Percentiles rank a stretch among this genome's conserved stretches.
Evolutionary conservation across 805 yeast species (phyloP).

Genomic region (Yamadazyma endophytica): DNA sequence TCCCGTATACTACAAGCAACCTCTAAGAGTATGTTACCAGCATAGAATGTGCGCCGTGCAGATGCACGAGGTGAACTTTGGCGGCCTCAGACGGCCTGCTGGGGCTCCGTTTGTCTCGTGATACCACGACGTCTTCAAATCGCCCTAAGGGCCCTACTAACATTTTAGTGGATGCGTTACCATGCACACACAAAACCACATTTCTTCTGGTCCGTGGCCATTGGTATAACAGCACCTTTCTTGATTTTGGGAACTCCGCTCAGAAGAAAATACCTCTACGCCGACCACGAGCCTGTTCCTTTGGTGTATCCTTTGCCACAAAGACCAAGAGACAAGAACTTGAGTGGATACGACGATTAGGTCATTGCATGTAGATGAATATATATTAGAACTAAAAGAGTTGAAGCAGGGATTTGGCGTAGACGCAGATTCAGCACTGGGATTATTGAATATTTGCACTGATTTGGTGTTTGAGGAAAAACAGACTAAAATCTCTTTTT

Average conservation of each 20-base stretch:
- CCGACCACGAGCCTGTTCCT: conserved; percentile 66
- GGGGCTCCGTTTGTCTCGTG: neutral
- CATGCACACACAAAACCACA: conserved; percentile 76
- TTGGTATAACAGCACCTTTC: conserved; percentile 67
- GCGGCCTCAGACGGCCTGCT: neutral
- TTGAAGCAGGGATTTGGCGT: too few relatives aligned
- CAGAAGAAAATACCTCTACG: conserved; percentile 64
- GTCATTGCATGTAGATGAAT: neutral
- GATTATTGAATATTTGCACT: too few relatives aligned
- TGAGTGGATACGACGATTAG: conserved; percentile 54
- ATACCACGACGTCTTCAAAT: too few relatives aligned
- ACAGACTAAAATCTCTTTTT: too few relatives aligned
- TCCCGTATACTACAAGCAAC: conserved; percentile 59
- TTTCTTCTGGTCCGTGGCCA: conserved; percentile 57
- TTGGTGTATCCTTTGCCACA: conserved; percentile 53
- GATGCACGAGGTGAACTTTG: too few relatives aligned
- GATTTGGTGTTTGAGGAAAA: too few relatives aligned
- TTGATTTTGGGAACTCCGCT: conserved; percentile 60
- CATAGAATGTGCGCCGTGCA: too few relatives aligned
- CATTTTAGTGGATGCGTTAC: conserved; percentile 65
- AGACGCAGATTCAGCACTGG: too few relatives aligned
- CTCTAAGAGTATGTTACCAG: conserved; percentile 51
- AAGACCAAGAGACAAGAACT: conserved; percentile 46
- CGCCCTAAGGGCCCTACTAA: too few relatives aligned
- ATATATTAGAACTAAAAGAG: neutral